Base-by-base conservation (phyloP, 768 basidiomycete species). In the Boletus edulis region DNA sequence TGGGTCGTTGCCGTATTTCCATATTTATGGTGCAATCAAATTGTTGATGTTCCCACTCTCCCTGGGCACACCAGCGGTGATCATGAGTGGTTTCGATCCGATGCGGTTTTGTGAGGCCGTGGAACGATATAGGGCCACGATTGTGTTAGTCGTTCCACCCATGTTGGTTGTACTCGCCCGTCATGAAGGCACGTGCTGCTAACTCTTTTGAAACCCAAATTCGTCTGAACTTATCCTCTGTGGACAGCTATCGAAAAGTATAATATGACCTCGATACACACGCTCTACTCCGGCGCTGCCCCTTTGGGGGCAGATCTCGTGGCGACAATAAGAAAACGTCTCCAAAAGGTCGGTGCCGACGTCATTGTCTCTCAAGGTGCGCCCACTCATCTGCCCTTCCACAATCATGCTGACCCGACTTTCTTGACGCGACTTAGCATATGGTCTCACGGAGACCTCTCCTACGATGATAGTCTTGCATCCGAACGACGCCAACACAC, bases 401-500 rank as follows among this genome's bases (percentile, higher is more conserved):
- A 1, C 7, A 3, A 22, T 24, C 22, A 13, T 38, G 2, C 13
- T 20, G 13, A 50, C 27, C 5, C 1, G 13, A 10, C 31, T 37
- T 31, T 24, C 10, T 34, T 17, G 31, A 5, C 15, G n/a, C 57
- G 11, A 32, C 35, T 45, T 60, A 85, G 88, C 86, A 1, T 91
- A 85, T 53, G 88, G 92, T 27, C 76, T 93, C 18, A 93, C 91
- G 1, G 92, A 94, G 71, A 92, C 90, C 1, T 87, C 89, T 0
- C 90, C 89, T 0, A 84, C 84, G 0, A 78, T 84, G 0, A 83
- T 85, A 58, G 58, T 87, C 3, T 75, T 89, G 9, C 75, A 81
- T 1, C 46, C 66, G 0, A 63, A 75, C 3, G 73, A 81, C 18
- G 71, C 73, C 2, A 55, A 70, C 13, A 66, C 75, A 17, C 87